Conservation (phyloP, 768 basidiomycete genomes). For the Pholiota molesta region DNA sequence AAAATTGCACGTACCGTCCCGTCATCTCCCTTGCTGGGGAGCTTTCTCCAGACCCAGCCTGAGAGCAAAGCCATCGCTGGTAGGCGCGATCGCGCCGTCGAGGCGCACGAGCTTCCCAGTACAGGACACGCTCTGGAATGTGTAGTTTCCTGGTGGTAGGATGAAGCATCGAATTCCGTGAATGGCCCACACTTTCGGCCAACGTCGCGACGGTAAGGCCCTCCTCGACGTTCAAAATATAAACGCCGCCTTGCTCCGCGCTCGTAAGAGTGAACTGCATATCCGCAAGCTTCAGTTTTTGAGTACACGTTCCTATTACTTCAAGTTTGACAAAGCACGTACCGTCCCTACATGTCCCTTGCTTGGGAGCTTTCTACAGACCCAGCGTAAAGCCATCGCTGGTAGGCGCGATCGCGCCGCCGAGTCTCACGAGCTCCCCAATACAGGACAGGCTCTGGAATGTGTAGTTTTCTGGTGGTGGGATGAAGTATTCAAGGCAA, state of each 20-base stretch:
- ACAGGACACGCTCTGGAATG: constrained; percentile 10
- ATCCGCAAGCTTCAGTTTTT: neutral
- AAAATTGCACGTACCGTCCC: constrained; percentile 5
- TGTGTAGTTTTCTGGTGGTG: constrained; percentile 11
- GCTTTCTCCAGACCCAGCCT: constrained; percentile 8
- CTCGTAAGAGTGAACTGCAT: constrained; percentile 12
- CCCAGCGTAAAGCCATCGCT: constrained; percentile 1
- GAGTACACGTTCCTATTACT: too few species aligned
- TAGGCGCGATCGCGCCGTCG: constrained; percentile 4
- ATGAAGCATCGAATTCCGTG: too few species aligned
- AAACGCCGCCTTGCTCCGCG: constrained; percentile 8
- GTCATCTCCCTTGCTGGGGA: constrained; percentile 11
- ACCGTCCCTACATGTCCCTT: constrained; percentile 14
- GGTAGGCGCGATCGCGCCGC: neutral
- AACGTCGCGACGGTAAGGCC: constrained; percentile 7
- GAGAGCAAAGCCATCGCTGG: neutral
- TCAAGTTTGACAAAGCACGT: neutral
- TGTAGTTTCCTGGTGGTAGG: constrained; percentile 14
- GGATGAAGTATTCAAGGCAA: constrained; percentile 4
- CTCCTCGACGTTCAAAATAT: constrained; percentile 12
- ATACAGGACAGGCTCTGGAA: constrained; percentile 10
- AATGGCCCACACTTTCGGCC: too few species aligned
- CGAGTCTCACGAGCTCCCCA: constrained; percentile 7
- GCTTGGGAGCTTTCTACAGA: constrained; percentile 8
- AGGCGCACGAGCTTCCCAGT: constrained; percentile 6